Evolutionary conservation across 192 early-diverging fungal species (phyloP).

Genomic region (Tieghemiomyces parasiticus): DNA sequence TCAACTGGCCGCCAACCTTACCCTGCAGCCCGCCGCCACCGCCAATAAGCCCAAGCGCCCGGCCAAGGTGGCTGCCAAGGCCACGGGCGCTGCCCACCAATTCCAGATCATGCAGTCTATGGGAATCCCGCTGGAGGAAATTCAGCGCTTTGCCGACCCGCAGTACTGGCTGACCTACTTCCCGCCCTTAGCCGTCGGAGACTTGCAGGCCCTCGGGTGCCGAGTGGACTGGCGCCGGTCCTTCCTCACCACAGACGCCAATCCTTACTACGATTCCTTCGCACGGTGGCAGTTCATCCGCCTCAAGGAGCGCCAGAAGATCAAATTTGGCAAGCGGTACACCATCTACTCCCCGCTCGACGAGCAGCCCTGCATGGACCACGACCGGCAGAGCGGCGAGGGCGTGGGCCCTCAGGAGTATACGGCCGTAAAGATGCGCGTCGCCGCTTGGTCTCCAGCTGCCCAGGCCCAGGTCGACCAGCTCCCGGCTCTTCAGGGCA

Average conservation of each 20-base stretch:
- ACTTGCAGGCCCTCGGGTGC: conserved; percentile 57
- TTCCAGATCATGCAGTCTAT: conserved; percentile 93
- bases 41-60: conserved; percentile 41
- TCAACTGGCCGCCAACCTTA: conserved; percentile 21
- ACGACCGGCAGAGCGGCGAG: conserved; percentile 89
- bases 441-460: conserved; percentile 44
- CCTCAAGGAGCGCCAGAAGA: conserved; percentile 55
- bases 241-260: conserved; percentile 95
- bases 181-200: conserved; percentile 71
- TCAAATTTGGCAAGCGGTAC: conserved; percentile 92
- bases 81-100: conserved; percentile 69
- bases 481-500: conserved; percentile 42
- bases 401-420: conserved; percentile 90
- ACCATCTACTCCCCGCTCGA: conserved; percentile 94
- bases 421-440: conserved; percentile 87
- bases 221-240: conserved; percentile 93
- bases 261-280: conserved; percentile 97
- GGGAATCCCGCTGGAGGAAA: conserved; percentile 75
- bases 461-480: conserved; percentile 26
- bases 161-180: conserved; percentile 89
- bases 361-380: conserved; percentile 98
- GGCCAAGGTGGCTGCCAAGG: conserved; percentile 74
- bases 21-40: conserved; percentile 24
- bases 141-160: conserved; percentile 84
- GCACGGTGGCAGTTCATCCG: conserved; percentile 96